Base-by-base conservation (phyloP, 805 yeast genomes). In the Wickerhamiella spandovensis region DNA sequence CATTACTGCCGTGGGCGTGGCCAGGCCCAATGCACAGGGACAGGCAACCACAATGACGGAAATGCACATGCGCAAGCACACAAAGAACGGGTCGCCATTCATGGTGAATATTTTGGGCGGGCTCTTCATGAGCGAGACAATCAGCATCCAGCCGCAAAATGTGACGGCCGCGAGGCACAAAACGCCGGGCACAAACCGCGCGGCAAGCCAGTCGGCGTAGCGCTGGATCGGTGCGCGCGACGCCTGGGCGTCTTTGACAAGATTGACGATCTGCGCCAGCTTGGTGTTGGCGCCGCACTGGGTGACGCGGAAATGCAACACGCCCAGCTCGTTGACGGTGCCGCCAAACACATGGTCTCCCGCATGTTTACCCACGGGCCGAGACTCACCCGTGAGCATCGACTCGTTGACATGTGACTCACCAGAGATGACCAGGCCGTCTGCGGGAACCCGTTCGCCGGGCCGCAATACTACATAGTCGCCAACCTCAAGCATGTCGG, bases 1-100 rank as follows among this genome's bases (percentile, higher is more conserved):
- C 97, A 94, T 92, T 10, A 92, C 86, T 0, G 97, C 97, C 1
- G 98, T 94, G 1, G 99, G 99, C 0, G 97, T 95, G 3, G 97
- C 97, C 47, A 92, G 72, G 2, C 98, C 99, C 22, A 92, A 68
- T 0, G 98, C 97, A 73, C 98, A 92, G 0, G 99, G 99, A 67
- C 99, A 92, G 1, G 98, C 98, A 47, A 92, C 97, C 10, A 92
- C 96, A 55, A 94, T 77, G 5, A 92, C 98, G 6, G 95, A 81
- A 24, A 92, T 90, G 5, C 95, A 82, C 44, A 89, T 74, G 59
- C 84, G 80, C 51, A 94, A 65, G 61, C 90, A 82, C 4, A 77
- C 77, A 63, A 78, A 80, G 55, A 79, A 72, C 48, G 74, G 73
- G 9, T 87, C 85, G 55, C 76, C 75, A 8, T 65, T 70, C 43